These are phyloP conservation scores for Thalassiosira livingstoniorum DNA, from an alignment of 352 stramenopile genomes.

Conservation along the genomic window DNA sequence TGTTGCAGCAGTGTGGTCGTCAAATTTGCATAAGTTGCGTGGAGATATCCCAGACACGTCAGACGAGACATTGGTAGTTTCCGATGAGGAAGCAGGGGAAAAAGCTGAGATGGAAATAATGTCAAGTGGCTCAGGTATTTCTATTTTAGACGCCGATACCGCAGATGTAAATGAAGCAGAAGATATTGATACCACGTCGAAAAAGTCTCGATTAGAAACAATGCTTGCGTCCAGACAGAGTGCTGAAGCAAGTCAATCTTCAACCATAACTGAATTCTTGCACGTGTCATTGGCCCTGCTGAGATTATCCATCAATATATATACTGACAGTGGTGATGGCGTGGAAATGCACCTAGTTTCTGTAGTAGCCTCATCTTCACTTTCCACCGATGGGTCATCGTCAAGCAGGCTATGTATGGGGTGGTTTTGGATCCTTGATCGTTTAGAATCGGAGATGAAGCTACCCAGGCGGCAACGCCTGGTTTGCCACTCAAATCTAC, in stretches of 20 bases:
- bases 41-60: slow-evolving; percentile 22
- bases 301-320: slow-evolving; percentile 61
- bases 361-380: slow-evolving; percentile 70
- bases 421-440: slow-evolving; percentile 86
- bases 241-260: slow-evolving; percentile 1
- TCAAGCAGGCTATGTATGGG: slow-evolving; percentile 76
- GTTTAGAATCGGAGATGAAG: slow-evolving; percentile 55
- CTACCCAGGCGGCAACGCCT: slow-evolving; percentile 73
- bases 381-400: slow-evolving; percentile 73
- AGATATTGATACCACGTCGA: slow-evolving; percentile 28
- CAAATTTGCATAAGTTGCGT: slow-evolving; percentile 63
- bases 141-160: slow-evolving; percentile 50
- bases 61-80: slow-evolving; percentile 13
- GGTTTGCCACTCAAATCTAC: slow-evolving; percentile 83
- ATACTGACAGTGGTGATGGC: slow-evolving; percentile 67
- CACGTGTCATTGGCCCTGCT: slow-evolving; percentile 68
- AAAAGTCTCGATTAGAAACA: slow-evolving; percentile 57
- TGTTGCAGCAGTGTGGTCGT: slow-evolving; percentile 77
- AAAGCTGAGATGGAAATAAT: slow-evolving; percentile 58
- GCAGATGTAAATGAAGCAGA: slow-evolving; percentile 6
- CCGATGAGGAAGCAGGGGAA: slow-evolving; percentile 58
- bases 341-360: slow-evolving; percentile 85
- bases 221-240: slow-evolving; percentile 44
- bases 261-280: slow-evolving; percentile 57
- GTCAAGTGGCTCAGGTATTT: slow-evolving; percentile 65